These are phyloP conservation scores for Myxozyma mucilagina DNA, from an alignment of 805 yeast genomes.

Conservation along the genomic window DNA sequence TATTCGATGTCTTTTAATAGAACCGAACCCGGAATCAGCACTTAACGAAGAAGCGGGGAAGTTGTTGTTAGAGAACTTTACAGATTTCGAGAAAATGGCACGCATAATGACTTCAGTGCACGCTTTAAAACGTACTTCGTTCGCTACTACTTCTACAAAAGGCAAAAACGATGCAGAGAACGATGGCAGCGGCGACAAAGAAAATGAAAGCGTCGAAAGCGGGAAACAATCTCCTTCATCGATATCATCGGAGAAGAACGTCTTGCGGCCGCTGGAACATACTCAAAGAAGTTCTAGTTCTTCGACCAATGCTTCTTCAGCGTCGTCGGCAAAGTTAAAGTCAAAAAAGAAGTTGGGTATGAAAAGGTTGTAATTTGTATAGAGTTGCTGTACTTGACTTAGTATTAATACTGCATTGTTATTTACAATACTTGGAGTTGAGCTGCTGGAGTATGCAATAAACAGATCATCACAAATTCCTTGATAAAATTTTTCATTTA, in stretches of 20 bases:
- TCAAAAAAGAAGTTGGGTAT: slow-evolving; percentile 28
- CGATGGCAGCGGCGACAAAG: background rate
- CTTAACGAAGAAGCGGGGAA: slow-evolving; percentile 40
- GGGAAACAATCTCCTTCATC: background rate
- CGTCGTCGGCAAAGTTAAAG: slow-evolving; percentile 9
- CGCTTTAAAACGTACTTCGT: slow-evolving; percentile 30
- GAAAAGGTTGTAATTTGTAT: slow-evolving; percentile 9
- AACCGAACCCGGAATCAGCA: slow-evolving; percentile 41
- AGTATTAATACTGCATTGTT: too few species aligned
- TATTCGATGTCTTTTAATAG: slow-evolving; percentile 38
- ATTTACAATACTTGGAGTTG: too few species aligned
- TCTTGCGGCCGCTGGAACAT: slow-evolving; percentile 20
- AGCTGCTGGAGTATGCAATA: too few species aligned
- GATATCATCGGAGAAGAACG: slow-evolving; percentile 6
- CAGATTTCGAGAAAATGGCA: slow-evolving; percentile 35
- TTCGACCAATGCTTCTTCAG: background rate
- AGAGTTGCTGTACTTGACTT: background rate
- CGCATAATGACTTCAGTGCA: slow-evolving; percentile 38
- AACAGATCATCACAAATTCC: too few species aligned
- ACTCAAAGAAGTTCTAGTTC: slow-evolving; percentile 16
- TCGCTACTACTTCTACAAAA: slow-evolving; percentile 6
- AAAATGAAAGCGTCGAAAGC: too few species aligned
- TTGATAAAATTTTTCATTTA: too few species aligned
- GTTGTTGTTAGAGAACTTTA: slow-evolving; percentile 37
- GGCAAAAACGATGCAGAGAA: background rate